Base-by-base conservation (phyloP, 768 basidiomycete species). In the Rhodotorula toruloides region DNA sequence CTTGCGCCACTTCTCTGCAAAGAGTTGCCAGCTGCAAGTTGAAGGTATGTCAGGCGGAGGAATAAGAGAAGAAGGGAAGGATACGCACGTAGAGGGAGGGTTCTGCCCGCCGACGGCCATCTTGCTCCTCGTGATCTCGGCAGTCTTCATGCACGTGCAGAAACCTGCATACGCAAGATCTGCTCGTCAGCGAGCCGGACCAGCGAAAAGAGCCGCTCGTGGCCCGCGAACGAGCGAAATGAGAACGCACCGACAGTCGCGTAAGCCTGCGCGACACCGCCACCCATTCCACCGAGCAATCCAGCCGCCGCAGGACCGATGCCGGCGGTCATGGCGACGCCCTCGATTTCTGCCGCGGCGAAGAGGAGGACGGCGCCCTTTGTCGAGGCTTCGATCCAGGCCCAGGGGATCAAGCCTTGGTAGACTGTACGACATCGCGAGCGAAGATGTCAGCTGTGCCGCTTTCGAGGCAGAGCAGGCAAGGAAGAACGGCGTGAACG, bases 91-190 rank as follows among this genome's bases (percentile, higher is more conserved):
- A 36, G 73, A 74, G 58, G 87, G 88, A 17, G 91, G 90, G 76
- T 90, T 87, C 47, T 86, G 83, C 46, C 96, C 96, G 36, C 83
- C 78, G 22, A 87, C 85, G 31, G 86, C 89, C 73, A 90, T 88
- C 79, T 99, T 99, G 76, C 89, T 88, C 73, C 93, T 87, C 54
- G 93, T 97, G 72, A 98, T 98, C 79, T 94, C 92, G 69, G 78
- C 96, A 29, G 96, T 99, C 80, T 99, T 99, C 96, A 99, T 99
- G 79, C 91, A 96, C 48, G 94, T 97, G 79, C 91, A 94, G 81
- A 98, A 91, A 74, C 94, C 64, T 58, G 60, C 52, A 60, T n/a
- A 42, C 59, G 53, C 58, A 16, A 63, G 39, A 2, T 19, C 25
- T 9, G 7, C 10, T 7, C 4, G 21, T 37, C 52, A 39, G 53